A percentile compares a stretch with the other conserved stretches of the same genome.
Evolutionary conservation across 164 flowering plant genomes (phyloP).

Genomic region (Aristolochia californica): DNA sequence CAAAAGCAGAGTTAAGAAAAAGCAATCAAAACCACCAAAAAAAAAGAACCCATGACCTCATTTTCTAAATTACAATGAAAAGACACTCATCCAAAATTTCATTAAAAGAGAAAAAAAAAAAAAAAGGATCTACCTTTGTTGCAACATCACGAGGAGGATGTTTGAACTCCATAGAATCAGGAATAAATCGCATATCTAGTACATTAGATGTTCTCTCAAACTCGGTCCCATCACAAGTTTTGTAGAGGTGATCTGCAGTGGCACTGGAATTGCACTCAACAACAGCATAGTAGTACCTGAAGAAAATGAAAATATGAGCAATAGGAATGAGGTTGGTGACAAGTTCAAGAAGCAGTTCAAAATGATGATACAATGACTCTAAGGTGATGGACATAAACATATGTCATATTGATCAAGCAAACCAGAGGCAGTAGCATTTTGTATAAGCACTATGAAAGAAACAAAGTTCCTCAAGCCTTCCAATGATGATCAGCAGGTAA

Average conservation of each 20-base stretch:
- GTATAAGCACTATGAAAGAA: too few relatives aligned
- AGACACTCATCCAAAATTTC: too few relatives aligned
- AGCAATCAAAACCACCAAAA: neutral
- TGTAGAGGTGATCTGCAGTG: constrained; percentile 81
- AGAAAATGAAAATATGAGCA: neutral
- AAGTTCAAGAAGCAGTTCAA: neutral
- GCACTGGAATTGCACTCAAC: constrained; percentile 84
- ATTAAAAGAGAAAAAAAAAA: too few relatives aligned
- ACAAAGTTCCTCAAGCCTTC: too few relatives aligned
- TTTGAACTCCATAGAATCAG: constrained; percentile 75
- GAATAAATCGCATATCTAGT: constrained; percentile 88
- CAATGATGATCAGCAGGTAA: too few relatives aligned
- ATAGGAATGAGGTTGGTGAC: neutral
- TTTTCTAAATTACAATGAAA: too few relatives aligned
- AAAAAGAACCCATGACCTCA: too few relatives aligned
- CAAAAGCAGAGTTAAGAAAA: neutral
- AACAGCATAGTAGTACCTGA: constrained; percentile 84
- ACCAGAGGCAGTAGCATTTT: too few relatives aligned
- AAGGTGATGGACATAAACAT: too few relatives aligned
- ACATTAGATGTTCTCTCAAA: constrained; percentile 74
- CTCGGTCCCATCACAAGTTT: constrained; percentile 76
- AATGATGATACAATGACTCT: too few relatives aligned
- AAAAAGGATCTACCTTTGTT: constrained; percentile 45
- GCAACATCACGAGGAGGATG: constrained; percentile 85
- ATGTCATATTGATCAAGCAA: too few relatives aligned